phyloP scores from a whole-genome alignment of 2,329 filamentous ascomycete species.

The Trichophyton simii region DNA sequence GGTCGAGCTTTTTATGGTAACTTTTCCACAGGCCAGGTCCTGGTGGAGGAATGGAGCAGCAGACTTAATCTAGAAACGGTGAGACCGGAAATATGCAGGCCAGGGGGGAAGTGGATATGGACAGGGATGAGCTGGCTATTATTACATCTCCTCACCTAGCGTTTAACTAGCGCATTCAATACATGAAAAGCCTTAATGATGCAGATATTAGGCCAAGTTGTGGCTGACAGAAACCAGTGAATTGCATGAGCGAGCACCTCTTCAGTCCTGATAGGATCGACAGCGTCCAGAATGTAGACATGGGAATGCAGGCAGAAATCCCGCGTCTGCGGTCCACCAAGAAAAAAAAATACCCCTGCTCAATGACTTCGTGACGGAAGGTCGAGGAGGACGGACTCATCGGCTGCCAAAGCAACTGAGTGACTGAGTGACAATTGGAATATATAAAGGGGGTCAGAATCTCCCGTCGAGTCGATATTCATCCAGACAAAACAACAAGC shows the following conservation, averaged over 20 bases:
- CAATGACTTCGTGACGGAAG: not conserved
- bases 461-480: not conserved
- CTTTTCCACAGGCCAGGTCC: not conserved
- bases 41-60: not conserved
- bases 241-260: not conserved
- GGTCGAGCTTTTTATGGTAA: not conserved
- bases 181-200: not conserved
- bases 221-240: not conserved
- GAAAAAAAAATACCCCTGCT: not conserved
- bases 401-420: not conserved
- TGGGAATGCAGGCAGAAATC: not conserved
- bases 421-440: too few species aligned
- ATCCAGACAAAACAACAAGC: not conserved
- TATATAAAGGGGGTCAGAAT: not conserved
- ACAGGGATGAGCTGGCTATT: not conserved
- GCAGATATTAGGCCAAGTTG: not conserved
- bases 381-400: not conserved
- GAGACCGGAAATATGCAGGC: not conserved
- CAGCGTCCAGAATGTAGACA: not conserved
- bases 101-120: not conserved
- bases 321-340: not conserved
- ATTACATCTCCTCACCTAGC: too few species aligned
- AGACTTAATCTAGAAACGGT: not conserved
- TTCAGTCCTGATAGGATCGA: not conserved
- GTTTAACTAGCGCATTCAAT: not conserved